A percentile compares a stretch with the other conserved stretches of the same genome.
Conservation (phyloP, 2,329 filamentous ascomycete genomes). For the Sphaerulina populicola region DNA sequence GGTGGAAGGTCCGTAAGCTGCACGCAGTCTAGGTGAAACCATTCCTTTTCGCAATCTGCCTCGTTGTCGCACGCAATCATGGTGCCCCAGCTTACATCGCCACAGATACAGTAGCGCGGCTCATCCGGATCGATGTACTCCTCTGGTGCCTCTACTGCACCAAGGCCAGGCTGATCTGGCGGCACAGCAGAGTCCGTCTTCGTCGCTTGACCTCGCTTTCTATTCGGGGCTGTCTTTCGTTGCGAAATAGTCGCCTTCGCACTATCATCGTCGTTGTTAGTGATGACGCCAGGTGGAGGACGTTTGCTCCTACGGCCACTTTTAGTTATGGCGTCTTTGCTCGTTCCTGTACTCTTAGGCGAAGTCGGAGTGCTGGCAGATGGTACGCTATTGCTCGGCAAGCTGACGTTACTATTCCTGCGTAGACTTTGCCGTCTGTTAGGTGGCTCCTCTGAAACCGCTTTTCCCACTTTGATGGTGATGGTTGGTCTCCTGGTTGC, state of each 20-base stretch:
- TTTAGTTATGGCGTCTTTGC: conserved; percentile 16
- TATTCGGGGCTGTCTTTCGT: conserved; percentile 60
- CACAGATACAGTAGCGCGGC: conserved; percentile 68
- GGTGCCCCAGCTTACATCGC: conserved; percentile 68
- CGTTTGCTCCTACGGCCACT: conserved; percentile 52
- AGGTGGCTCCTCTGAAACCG: conserved; percentile 43
- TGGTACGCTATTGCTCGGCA: conserved; percentile 28
- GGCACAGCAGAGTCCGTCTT: conserved; percentile 17
- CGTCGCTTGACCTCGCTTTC: conserved; percentile 41
- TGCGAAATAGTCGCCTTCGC: conserved; percentile 62
- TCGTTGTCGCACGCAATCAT: conserved; percentile 80
- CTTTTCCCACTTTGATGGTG: conserved; percentile 37
- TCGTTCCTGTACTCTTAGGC: conserved; percentile 14
- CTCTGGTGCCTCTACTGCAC: conserved; percentile 18
- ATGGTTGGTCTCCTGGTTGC: conserved; percentile 31
- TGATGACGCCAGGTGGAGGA: conserved; percentile 65
- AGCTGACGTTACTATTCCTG: conserved; percentile 40
- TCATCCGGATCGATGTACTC: conserved; percentile 62
- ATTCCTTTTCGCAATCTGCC: conserved; percentile 70
- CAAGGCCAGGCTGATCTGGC: conserved; percentile 8
- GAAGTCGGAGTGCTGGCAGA: conserved; percentile 17
- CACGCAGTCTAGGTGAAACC: conserved; percentile 78
- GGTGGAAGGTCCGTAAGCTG: conserved; percentile 59
- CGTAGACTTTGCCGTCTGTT: conserved; percentile 37
- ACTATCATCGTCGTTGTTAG: conserved; percentile 44